phyloP scores from a whole-genome alignment of 371 early-diverging fungal genomes.

The Rhizopus microsporus region DNA sequence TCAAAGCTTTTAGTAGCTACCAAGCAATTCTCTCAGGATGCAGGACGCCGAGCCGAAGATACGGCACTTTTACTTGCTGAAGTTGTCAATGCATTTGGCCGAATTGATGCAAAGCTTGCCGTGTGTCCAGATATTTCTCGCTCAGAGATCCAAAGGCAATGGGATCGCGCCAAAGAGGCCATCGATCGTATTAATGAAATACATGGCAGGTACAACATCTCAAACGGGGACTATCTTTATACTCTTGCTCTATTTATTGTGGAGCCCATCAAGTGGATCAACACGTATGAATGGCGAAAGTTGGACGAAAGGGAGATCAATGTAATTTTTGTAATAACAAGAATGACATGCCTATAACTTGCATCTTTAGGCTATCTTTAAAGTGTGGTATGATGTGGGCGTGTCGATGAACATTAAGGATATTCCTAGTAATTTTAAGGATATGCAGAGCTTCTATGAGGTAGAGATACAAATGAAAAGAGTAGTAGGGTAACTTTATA shows the following conservation, averaged over 20 bases:
- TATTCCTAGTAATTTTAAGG: slow-evolving; percentile 41
- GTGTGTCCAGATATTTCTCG: slow-evolving; percentile 1
- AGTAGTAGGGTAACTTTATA: not conserved
- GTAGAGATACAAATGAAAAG: slow-evolving; percentile 7
- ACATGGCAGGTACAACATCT: slow-evolving; percentile 49
- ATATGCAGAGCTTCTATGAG: slow-evolving; percentile 29
- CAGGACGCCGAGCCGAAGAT: slow-evolving; percentile 42
- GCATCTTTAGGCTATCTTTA: slow-evolving; percentile 2
- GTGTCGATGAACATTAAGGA: slow-evolving; percentile 41
- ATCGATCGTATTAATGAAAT: slow-evolving; percentile 43
- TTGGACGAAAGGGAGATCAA: slow-evolving; percentile 43
- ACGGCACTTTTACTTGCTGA: slow-evolving; percentile 38
- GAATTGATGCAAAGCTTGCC: slow-evolving; percentile 15
- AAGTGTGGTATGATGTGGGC: slow-evolving; percentile 38
- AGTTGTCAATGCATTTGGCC: slow-evolving; percentile 22
- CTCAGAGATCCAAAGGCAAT: slow-evolving; percentile 19
- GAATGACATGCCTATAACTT: not conserved
- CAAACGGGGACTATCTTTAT: slow-evolving; percentile 45
- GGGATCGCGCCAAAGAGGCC: slow-evolving; percentile 23
- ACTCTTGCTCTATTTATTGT: slow-evolving; percentile 40
- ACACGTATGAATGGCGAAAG: slow-evolving; percentile 42
- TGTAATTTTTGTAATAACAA: slow-evolving; percentile 13
- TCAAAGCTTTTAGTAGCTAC: slow-evolving; percentile 42
- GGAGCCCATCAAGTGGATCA: slow-evolving; percentile 40
- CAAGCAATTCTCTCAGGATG: slow-evolving; percentile 28